A percentile compares a stretch with the other conserved stretches of the same genome.
These are phyloP conservation scores for Paecilomyces dactylethromorphus DNA, from an alignment of 2,329 filamentous ascomycete genomes.

Conservation along the genomic window DNA sequence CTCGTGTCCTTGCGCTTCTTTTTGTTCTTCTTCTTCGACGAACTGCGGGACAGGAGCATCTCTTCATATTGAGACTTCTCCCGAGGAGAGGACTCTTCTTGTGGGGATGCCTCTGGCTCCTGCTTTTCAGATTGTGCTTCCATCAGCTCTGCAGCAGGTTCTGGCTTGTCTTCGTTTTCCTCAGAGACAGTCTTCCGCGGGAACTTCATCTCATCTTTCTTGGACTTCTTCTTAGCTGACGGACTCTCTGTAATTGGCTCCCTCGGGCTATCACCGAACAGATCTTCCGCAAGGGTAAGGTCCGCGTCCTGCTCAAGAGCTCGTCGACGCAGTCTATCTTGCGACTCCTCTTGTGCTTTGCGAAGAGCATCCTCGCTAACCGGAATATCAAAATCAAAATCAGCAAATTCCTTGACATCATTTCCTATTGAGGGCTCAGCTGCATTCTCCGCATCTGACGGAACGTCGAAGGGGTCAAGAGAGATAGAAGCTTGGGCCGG, in stretches of 20 bases:
- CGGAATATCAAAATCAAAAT: neutral
- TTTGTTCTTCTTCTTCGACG: conserved; percentile 19
- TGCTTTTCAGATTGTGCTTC: neutral
- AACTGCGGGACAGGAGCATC: neutral
- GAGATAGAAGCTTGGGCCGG: conserved; percentile 4
- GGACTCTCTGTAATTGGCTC: conserved; percentile 5
- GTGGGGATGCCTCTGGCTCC: neutral
- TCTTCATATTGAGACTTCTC: neutral
- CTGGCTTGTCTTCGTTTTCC: conserved; percentile 3
- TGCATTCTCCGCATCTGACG: conserved; percentile 1
- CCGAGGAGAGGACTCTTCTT: neutral
- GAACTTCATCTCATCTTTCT: conserved; percentile 31
- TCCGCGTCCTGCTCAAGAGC: conserved; percentile 9
- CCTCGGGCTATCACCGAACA: conserved; percentile 1
- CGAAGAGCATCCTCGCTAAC: neutral
- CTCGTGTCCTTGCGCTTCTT: conserved; percentile 18
- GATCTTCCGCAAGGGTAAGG: conserved; percentile 3
- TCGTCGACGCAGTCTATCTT: conserved; percentile 4
- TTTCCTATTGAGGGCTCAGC: neutral
- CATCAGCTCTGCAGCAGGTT: neutral
- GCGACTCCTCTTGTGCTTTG: conserved; percentile 2
- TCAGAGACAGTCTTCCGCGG: conserved; percentile 19
- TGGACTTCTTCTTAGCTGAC: conserved; percentile 32
- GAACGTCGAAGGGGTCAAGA: conserved; percentile 7
- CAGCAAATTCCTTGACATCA: neutral